Evolutionary conservation across 2,329 filamentous ascomycete genomes (phyloP).

Genomic region (Pestalotiopsis sp.): DNA sequence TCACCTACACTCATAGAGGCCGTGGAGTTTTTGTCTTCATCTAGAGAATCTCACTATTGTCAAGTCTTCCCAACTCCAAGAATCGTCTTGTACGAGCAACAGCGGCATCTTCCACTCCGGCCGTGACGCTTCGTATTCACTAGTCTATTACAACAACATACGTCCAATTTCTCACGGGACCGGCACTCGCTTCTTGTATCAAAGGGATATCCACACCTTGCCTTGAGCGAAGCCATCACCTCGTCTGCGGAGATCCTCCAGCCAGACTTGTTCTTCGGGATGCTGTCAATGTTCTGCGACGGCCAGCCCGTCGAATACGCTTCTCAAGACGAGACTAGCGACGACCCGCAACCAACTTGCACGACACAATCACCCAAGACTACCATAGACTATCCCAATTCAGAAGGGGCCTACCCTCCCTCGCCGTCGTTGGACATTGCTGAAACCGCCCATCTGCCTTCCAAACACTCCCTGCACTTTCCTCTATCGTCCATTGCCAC

Average conservation of each 20-base stretch:
- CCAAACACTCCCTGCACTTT: constrained; percentile 16
- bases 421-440: constrained; percentile 22
- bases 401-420: constrained; percentile 19
- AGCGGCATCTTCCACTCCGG: neutral
- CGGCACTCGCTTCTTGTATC: neutral
- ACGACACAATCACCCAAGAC: constrained; percentile 26
- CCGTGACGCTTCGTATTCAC: neutral
- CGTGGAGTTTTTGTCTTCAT: neutral
- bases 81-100: neutral
- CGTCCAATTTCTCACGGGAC: neutral
- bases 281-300: constrained; percentile 25
- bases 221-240: neutral
- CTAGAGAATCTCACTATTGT: neutral
- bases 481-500: constrained; percentile 11
- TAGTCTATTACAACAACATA: neutral
- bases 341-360: constrained; percentile 20
- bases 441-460: constrained; percentile 20
- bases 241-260: neutral
- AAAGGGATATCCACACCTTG: neutral
- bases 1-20: neutral
- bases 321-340: constrained; percentile 16
- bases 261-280: constrained; percentile 17
- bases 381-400: constrained; percentile 15
- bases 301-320: constrained; percentile 27
- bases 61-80: neutral